Evolutionary conservation across 1,284 basidiomycete genomes (phyloP), one percentile per base, ranked within the genome.

Genomic region (Fomitopsis schrenkii): DNA sequence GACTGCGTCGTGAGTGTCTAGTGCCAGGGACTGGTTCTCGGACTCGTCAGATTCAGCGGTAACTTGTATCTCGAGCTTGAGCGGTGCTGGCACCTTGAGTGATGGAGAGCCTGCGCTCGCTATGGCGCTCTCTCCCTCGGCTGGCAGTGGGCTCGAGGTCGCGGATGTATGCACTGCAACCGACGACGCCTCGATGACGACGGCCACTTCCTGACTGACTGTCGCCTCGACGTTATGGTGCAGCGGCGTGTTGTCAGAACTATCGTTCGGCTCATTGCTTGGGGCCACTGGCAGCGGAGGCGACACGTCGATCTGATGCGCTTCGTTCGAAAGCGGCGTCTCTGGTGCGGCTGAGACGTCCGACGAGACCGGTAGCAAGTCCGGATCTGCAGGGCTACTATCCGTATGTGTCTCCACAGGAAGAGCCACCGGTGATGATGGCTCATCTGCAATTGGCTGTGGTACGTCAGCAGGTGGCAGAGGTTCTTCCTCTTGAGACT

Each of bases 1-100:
- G 15, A 68, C 57, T 26, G 66, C 64, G 6, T 68, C 67, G 6
- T 58, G 46, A 4, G 62, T 58, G 33, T 65, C 66, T 10, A 67
- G 59, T 17, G 65, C 66, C 22, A 60, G 58, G 19, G 59, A 56
- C n/a, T 22, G 33, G n/a, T 58, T 45, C 28, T 17, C 33, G 5
- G 8, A 26, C 36, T 58, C 41, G 6, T 45, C 54, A 8, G 22
- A 10, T 17, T 54, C 52, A 7, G 19, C 52, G n/a, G 26, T 50
- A 6, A 4, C 14, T 2, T 30, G 48, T 2, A 14, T 35, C 19
- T 54, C 17, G 8, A 35, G 19, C 35, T 54, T 19, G 8, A 40
- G 19, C 4, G 52, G 52, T 38, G 22, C 6, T 9, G 35, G 10
- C 17, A 26, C 35, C 44, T 46, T 46, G 5, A 14, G 44, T 15